phyloP scores from a whole-genome alignment of 2,329 filamentous ascomycete genomes.

The Diaporthe citrichinensis region DNA sequence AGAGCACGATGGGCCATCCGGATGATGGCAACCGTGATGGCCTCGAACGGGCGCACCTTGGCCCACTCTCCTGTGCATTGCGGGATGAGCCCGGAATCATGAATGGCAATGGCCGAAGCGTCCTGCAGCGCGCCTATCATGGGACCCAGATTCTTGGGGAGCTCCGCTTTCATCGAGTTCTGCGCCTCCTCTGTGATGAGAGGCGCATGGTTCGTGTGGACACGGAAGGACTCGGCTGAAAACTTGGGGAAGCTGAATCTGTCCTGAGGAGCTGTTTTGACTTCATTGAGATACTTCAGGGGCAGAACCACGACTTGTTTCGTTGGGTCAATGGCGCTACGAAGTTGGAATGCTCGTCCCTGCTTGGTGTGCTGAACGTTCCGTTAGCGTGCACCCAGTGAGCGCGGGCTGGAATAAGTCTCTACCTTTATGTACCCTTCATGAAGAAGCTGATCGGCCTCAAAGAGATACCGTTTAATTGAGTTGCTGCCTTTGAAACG shows the following conservation, averaged over 20 bases:
- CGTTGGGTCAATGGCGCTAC: not conserved
- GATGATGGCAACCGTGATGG: not conserved
- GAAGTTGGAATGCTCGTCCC: not conserved
- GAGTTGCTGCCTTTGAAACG: not conserved
- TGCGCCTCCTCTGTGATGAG: not conserved
- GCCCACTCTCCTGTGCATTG: not conserved
- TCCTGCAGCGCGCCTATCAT: no score
- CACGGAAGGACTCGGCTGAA: not conserved
- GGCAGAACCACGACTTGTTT: not conserved
- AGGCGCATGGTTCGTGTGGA: not conserved
- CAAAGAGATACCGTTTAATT: not conserved
- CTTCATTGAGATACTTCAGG: not conserved
- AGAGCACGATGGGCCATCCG: not conserved
- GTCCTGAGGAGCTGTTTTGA: not conserved
- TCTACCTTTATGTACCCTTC: not conserved
- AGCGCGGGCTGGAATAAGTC: no score
- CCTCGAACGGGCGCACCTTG: not conserved
- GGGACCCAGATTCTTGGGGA: no score
- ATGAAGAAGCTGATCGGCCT: not conserved
- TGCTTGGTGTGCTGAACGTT: not conserved
- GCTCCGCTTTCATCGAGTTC: no score
- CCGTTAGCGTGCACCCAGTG: not conserved
- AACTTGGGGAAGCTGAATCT: conserved; percentile 4
- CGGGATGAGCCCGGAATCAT: not conserved
- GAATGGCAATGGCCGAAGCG: no score